These are phyloP conservation scores for Colletotrichum navitas DNA, from an alignment of 2,329 filamentous ascomycete genomes.

Conservation along the genomic window DNA sequence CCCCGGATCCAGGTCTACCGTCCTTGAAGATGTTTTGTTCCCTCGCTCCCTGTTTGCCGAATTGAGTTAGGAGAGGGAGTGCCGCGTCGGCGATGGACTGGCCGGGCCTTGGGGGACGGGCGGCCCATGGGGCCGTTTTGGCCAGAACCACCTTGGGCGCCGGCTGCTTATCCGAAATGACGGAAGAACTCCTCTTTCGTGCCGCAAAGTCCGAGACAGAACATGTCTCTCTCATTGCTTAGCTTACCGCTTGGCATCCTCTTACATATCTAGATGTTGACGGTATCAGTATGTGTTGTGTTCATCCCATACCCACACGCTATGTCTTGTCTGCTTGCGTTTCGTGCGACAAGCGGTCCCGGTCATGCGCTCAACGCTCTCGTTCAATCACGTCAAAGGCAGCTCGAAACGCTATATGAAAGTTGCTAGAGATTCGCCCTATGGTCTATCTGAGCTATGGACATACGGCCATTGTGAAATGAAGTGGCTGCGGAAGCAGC, in stretches of 20 bases:
- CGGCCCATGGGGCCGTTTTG: background rate
- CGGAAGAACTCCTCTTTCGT: background rate
- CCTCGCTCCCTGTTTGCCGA: background rate
- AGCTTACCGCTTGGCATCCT: background rate
- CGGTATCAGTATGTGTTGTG: background rate
- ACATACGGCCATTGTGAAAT: slow-evolving; percentile 15
- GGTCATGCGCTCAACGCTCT: background rate
- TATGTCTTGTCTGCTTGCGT: background rate
- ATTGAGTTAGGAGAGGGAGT: background rate
- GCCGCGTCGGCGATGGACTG: background rate
- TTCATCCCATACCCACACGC: background rate
- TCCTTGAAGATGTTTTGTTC: background rate
- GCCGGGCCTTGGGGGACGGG: background rate
- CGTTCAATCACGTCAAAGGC: background rate
- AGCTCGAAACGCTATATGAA: background rate
- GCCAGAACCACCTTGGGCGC: background rate
- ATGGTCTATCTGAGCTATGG: slow-evolving; percentile 14
- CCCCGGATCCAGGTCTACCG: slow-evolving; percentile 11
- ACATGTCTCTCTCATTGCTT: slow-evolving; percentile 27
- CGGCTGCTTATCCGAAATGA: background rate
- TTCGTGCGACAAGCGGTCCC: background rate
- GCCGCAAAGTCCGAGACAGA: slow-evolving; percentile 3
- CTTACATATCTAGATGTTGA: background rate
- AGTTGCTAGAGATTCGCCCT: background rate
- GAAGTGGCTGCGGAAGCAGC: slow-evolving; percentile 1